Conservation (phyloP, 257 asterid genomes). For the Euphrasia confusa region DNA sequence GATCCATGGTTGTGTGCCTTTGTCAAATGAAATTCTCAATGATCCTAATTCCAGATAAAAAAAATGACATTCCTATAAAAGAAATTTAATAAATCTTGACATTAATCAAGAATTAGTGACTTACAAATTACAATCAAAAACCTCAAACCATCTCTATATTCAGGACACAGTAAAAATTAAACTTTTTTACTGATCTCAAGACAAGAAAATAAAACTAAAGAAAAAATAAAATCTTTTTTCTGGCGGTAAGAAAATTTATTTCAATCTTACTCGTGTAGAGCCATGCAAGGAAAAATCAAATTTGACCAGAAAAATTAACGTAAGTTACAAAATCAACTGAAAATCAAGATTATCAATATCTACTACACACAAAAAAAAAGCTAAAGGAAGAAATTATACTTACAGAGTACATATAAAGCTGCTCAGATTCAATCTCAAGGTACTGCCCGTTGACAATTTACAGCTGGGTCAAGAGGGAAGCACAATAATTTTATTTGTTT, state of each 20-base stretch:
- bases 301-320: neutral
- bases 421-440: constrained; percentile 26
- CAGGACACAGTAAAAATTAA: constrained; percentile 7
- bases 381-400: constrained; percentile 17
- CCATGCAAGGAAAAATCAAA: constrained; percentile 30
- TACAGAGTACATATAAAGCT: constrained; percentile 22
- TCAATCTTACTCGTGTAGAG: constrained; percentile 7
- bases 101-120: constrained; percentile 11
- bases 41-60: constrained; percentile 1
- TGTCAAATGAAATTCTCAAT: constrained; percentile 9
- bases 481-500: neutral
- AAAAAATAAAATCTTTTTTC: neutral
- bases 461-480: neutral
- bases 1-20: constrained; percentile 43
- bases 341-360: neutral
- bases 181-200: constrained; percentile 26
- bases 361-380: neutral
- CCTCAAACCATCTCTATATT: neutral
- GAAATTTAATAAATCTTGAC: neutral
- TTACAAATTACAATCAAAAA: neutral
- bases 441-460: constrained; percentile 12
- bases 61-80: neutral
- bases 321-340: neutral
- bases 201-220: neutral
- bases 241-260: too few species aligned